Base-by-base conservation (phyloP, 352 stramenopile species). In the Sclerospora graminicola region DNA sequence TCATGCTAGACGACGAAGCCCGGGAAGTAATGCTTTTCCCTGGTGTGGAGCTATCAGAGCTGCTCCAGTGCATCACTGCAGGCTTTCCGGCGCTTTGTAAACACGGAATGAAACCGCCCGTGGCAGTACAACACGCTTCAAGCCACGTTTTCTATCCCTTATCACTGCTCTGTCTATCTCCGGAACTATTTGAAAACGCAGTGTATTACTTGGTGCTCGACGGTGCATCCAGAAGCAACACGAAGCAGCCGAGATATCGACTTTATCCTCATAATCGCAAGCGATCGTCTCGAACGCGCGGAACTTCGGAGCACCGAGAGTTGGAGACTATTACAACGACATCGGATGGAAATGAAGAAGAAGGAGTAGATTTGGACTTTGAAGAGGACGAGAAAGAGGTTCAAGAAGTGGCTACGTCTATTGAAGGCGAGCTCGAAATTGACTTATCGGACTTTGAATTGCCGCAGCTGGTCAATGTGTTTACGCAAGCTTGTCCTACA, bases 371-470 rank as follows among this genome's bases (percentile, higher is more conserved):
- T 28, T 19, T 2, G 48, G 53, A 26, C 27, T 38, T 62, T 9
- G 29, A 65, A 4, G 19, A 21, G 1, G 26, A 54, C 14, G 41
- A 64, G 16, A 8, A 64, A 2, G 48, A 58, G 1, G 34, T 42
- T 1, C 41, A 58, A 0, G 47, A 62, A 0, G 40, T 47, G n/a
- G n/a, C 14, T n/a, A 13, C 14, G 16, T 47, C 48, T 10, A 37
- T 5, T 2, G 60, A 73, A 5, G 47, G 77, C 13, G 44, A 77
- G 21, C 48, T 66, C 10, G 73, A 82, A 27, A 57, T 89, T 11
- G 79, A 91, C 24, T 60, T 94, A 0, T 74, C 76, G 30, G 78
- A 92, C 54, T 94, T 90, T 61, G 77, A 86, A 54, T 41, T 94
- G 28, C 72, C 74, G 32, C 72, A 84, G 53, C 58, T 94, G 2